Conservation (phyloP, 2,329 filamentous ascomycete species). For the Claviceps pazoutovae region DNA sequence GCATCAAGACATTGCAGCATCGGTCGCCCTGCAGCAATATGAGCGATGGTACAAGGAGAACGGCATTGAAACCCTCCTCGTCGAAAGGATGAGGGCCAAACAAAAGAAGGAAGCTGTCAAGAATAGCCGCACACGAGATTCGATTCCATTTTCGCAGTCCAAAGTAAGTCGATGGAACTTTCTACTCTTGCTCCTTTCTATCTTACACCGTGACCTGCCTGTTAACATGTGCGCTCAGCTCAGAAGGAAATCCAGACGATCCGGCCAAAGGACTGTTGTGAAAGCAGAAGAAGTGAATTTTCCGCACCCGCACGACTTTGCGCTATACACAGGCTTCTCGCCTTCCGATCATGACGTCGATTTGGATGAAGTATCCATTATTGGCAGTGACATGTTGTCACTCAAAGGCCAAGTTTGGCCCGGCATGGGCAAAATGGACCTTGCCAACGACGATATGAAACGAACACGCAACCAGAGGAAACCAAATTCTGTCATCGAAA, state of each 20-base stretch:
- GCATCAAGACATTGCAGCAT: conserved; percentile 51
- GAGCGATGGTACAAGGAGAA: conserved; percentile 66
- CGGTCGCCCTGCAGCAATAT: conserved; percentile 49
- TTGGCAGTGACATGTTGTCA: conserved; percentile 18
- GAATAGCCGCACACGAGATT: conserved; percentile 30
- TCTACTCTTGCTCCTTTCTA: neutral
- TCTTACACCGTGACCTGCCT: neutral
- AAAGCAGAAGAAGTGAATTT: conserved; percentile 18
- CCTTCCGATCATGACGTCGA: conserved; percentile 16
- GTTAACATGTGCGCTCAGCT: conserved; percentile 7
- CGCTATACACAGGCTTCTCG: conserved; percentile 16
- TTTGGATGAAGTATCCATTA: conserved; percentile 14
- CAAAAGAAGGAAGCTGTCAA: conserved; percentile 48
- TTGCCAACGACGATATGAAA: conserved; percentile 59
- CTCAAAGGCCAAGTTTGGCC: conserved; percentile 64
- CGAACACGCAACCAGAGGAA: conserved; percentile 69
- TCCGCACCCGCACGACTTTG: conserved; percentile 11
- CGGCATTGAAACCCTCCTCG: conserved; percentile 57
- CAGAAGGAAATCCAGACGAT: conserved; percentile 18
- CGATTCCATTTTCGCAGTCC: conserved; percentile 7
- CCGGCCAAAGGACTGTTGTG: conserved; percentile 9
- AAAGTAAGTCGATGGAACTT: conserved; percentile 11
- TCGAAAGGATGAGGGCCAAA: conserved; percentile 65
- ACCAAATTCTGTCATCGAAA: conserved; percentile 52
- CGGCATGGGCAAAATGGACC: conserved; percentile 72